phyloP scores from a whole-genome alignment of 257 asterid genomes.

The Plantago ovata region DNA sequence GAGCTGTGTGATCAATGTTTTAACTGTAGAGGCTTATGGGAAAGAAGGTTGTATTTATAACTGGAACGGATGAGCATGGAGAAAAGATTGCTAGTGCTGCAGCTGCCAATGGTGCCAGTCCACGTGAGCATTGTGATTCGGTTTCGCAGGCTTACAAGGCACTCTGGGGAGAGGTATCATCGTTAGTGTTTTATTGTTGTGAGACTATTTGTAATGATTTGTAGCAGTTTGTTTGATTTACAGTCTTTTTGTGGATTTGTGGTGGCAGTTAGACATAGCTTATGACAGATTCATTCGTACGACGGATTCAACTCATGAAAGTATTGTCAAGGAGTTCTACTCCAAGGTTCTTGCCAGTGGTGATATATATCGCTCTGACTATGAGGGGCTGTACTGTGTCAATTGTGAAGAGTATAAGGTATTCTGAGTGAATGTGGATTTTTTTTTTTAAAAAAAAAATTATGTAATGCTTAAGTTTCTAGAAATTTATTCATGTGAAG shows the following conservation, averaged over 20 bases:
- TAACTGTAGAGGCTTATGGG: conserved; percentile 70
- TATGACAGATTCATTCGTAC: conserved; percentile 91
- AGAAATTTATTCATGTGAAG: no score
- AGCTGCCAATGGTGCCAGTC: conserved; percentile 65
- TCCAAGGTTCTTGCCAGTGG: conserved; percentile 74
- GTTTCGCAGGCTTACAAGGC: conserved; percentile 71
- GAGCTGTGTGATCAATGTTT: conserved; percentile 3
- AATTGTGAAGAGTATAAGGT: conserved; percentile 98
- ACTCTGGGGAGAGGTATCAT: conserved; percentile 75
- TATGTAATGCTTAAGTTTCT: background rate
- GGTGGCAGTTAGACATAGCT: conserved; percentile 71
- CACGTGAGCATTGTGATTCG: conserved; percentile 73
- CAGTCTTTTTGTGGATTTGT: conserved; percentile 19
- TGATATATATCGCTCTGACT: conserved; percentile 87
- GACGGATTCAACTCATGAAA: conserved; percentile 76
- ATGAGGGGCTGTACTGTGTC: conserved; percentile 94
- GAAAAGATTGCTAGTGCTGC: conserved; percentile 94
- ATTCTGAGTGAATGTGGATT: no score
- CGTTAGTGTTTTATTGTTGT: background rate
- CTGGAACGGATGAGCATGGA: conserved; percentile 98
- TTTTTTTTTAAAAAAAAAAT: no score
- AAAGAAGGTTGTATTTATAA: conserved; percentile 74
- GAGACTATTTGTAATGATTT: background rate
- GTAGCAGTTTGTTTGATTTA: conserved; percentile 10
- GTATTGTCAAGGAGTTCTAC: conserved; percentile 82